Base-by-base conservation (phyloP, 83 land plant species). In the Picea engelmannii region DNA sequence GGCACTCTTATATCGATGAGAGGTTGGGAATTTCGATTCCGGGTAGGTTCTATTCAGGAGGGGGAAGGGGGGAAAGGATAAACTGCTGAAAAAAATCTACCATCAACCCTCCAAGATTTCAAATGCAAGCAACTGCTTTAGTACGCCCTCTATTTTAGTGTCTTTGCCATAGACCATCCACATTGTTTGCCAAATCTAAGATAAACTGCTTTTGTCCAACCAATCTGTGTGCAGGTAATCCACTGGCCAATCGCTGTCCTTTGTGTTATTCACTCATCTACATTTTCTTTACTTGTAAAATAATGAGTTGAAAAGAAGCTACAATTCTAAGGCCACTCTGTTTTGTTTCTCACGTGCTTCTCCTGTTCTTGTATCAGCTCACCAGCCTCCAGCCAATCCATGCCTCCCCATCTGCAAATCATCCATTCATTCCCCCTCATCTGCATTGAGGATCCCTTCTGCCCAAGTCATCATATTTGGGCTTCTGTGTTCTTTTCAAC, bases 241-340 rank as follows among this genome's bases (percentile, higher is more conserved):
- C 55, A 52, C 47, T 73, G 76, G 76, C 58, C 76, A 20, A 73
- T 73, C 58, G 55, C 23, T 73, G 18, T 73, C 8, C 20, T 9
- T 18, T 70, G 35, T 70, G 40, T 8, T 2, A 35, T 70, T 73
- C 13, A 31, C n/a, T 73, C n/a, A 55, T 71, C 23, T 18, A 73
- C 76, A 47, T 44, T 40, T 49, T 73, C 55, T 11, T 52, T 52
- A 11, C 13, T 44, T 47, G 49, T 8, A 8, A 16, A 71, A 40
- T 35, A n/a, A 21, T 73, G 76, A 44, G 58, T 20, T n/a, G 10
- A 73, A 44, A 44, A 44, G 76, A 73, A 73, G 76, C 76, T 73
- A 52, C 20, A 40, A 73, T 73, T 73, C 52, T 73, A 12, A 47
- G 58, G 55, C 76, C 10, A 12, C 58, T 52, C 47, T 73, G 76